These are phyloP conservation scores for Malus asiatica DNA, from an alignment of 306 rosid species.

Conservation along the genomic window DNA sequence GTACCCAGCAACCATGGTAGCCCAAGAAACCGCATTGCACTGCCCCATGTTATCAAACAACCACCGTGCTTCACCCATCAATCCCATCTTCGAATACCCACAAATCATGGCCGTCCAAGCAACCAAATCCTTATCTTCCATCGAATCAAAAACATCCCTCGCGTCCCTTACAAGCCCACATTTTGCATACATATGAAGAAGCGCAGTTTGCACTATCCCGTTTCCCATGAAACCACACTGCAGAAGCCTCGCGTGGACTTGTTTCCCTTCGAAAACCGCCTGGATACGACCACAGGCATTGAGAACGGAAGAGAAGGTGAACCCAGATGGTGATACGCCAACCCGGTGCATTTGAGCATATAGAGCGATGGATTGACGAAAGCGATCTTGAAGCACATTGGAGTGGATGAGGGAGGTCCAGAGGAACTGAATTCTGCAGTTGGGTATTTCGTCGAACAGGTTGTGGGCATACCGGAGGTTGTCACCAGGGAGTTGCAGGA, in stretches of 20 bases:
- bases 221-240: conserved; percentile 44
- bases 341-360: conserved; percentile 51
- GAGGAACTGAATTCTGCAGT: conserved; percentile 28
- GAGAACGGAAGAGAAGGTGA: conserved; percentile 62
- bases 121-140: conserved; percentile 55
- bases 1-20: conserved; percentile 74
- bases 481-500: conserved; percentile 15
- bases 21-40: conserved; percentile 44
- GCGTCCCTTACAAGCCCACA: conserved; percentile 49
- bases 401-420: conserved; percentile 60
- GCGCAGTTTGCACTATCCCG: conserved; percentile 53
- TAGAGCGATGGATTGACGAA: conserved; percentile 32
- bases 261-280: conserved; percentile 39
- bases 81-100: conserved; percentile 52
- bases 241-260: conserved; percentile 39
- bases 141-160: conserved; percentile 38
- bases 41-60: conserved; percentile 58
- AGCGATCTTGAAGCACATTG: conserved; percentile 23
- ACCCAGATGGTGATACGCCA: conserved; percentile 42
- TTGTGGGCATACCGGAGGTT: conserved; percentile 44
- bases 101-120: conserved; percentile 69
- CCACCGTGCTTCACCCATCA: conserved; percentile 53
- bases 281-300: conserved; percentile 52
- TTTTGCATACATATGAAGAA: conserved; percentile 66
- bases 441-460: conserved; percentile 55